Evolutionary conservation across 371 early-diverging fungal species (phyloP).

Genomic region (Mortierella sp.): DNA sequence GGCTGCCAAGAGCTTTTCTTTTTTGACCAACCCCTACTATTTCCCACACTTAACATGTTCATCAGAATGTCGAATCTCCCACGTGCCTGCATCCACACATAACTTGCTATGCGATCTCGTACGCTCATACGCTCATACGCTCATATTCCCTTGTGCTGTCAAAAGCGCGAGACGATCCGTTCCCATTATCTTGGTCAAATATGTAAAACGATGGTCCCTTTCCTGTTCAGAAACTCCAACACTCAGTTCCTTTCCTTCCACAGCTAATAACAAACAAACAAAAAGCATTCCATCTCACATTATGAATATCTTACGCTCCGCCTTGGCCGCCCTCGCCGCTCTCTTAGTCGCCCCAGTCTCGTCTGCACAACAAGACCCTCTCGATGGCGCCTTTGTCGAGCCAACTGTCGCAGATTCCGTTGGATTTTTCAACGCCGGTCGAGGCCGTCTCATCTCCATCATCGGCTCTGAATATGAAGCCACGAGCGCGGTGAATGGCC

Average conservation of each 20-base stretch:
- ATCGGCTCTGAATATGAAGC: conserved; percentile 8
- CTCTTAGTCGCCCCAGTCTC: not conserved
- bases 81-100: not conserved
- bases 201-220: not conserved
- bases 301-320: conserved; percentile 4
- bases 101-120: not conserved
- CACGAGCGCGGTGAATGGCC: not conserved
- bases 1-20: too few species aligned
- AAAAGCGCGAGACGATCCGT: not conserved
- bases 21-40: not conserved
- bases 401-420: not conserved
- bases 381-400: not conserved
- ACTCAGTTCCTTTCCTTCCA: not conserved
- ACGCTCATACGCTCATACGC: not conserved
- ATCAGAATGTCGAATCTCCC: not conserved
- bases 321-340: not conserved
- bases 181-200: not conserved
- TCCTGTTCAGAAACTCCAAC: not conserved
- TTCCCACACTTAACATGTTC: not conserved
- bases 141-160: not conserved
- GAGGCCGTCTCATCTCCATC: not conserved
- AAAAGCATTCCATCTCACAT: not conserved
- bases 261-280: not conserved
- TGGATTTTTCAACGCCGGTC: not conserved
- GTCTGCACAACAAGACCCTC: not conserved